Percentiles rank a stretch among this genome's conserved stretches.
These are phyloP conservation scores for Elongisporangium anandrum DNA, from an alignment of 352 stramenopile species.

Conservation along the genomic window DNA sequence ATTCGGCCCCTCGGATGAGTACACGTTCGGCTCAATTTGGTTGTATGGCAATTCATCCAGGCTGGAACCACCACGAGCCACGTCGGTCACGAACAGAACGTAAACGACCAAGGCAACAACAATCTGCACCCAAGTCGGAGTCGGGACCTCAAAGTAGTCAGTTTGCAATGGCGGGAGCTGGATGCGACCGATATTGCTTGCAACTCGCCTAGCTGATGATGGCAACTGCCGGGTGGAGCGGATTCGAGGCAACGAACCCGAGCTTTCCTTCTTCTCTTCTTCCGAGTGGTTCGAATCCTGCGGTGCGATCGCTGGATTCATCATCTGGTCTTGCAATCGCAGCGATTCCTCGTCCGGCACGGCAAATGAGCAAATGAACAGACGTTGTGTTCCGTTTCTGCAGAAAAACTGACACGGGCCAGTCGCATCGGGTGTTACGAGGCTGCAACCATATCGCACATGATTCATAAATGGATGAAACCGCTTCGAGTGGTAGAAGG, in stretches of 20 bases:
- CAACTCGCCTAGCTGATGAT: neutral
- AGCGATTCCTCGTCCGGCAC: too few species aligned
- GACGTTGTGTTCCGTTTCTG: neutral
- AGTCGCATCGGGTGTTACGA: neutral
- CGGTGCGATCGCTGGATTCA: neutral
- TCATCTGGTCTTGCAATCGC: neutral
- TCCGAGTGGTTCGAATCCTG: neutral
- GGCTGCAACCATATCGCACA: neutral
- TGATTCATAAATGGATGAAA: neutral
- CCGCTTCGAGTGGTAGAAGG: too few species aligned
- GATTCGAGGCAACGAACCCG: neutral
- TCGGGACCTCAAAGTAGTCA: constrained; percentile 16
- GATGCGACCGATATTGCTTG: neutral
- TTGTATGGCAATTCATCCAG: constrained; percentile 33
- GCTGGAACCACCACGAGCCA: constrained; percentile 29
- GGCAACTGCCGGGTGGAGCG: neutral
- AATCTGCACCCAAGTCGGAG: constrained; percentile 18
- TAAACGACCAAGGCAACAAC: constrained; percentile 35
- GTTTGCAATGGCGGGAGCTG: constrained; percentile 3
- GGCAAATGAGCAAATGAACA: neutral
- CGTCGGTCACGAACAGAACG: constrained; percentile 37
- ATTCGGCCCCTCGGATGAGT: constrained; percentile 34
- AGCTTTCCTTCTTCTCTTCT: neutral
- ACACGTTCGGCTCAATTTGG: constrained; percentile 49
- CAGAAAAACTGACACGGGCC: too few species aligned